Base-by-base conservation (phyloP, 2,329 filamentous ascomycete genomes). In the Magnaporthiopsis rhizophila region DNA sequence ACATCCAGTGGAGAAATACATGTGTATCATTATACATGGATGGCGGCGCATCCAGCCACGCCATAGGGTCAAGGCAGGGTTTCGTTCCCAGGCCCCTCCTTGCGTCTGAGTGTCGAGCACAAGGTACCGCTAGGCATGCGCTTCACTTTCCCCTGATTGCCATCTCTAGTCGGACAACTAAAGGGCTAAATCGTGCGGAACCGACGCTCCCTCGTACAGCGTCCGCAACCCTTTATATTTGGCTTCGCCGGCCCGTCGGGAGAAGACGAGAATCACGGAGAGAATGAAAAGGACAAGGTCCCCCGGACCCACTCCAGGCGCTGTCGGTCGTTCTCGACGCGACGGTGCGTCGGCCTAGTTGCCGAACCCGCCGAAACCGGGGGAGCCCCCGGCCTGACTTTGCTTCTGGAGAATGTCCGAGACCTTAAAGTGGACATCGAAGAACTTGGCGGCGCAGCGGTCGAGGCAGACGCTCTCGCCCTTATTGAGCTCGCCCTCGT, bases 401-500 rank as follows among this genome's bases (percentile, higher is more conserved):
- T 96, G 90, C 69, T 89, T 87, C 80, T 97, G 92, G 87, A 98
- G 92, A 80, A 96, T 91, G 80, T 98, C 93, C 73, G 90, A 94
- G 66, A 98, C 91, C 83, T 97, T 98, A 83, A 97, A 88, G 78
- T 97, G 96, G 73, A 97, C 93, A 72, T 98, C 94, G 80, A 99
- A 97, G 83, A 98, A 99, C 83, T 99, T 99, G 74, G 90, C 86
- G 65, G 96, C 91, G 80, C 96, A 99, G 74, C 95, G 91, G 81
- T 99, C 95, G 71, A 99, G 88, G 82, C 96, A 99, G 72, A 99
- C 95, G 71, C 90, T 92, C 80, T 99, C 95, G 83, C 93, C 96
- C 83, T 99, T 99, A 86, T 97, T 97, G 73, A 99, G 88, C 72
- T 99, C 94, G 77, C 86, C 87, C 82, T 99, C 95, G 76, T 92